Percentiles rank a stretch among this genome's conserved stretches.
Conservation (phyloP, 2,329 filamentous ascomycete genomes). For the Talaromyces sp. region DNA sequence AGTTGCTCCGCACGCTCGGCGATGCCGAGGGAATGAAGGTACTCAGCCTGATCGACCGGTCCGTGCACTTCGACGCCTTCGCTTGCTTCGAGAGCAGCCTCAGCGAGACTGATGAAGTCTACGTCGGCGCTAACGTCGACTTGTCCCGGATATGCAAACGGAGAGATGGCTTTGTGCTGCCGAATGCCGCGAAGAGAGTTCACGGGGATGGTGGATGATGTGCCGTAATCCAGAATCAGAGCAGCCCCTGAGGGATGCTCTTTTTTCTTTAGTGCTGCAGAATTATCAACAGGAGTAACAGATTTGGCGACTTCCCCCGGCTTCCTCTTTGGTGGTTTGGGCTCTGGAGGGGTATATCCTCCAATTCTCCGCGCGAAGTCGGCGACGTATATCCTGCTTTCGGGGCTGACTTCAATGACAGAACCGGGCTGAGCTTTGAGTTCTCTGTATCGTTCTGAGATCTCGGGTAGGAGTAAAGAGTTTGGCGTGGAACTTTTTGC, state of each 20-base stretch:
- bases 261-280: constrained; percentile 44
- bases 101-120: constrained; percentile 82
- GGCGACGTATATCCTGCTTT: constrained; percentile 72
- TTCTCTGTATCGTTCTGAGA: constrained; percentile 71
- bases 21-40: constrained; percentile 78
- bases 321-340: constrained; percentile 6
- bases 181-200: constrained; percentile 90
- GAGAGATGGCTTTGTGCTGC: constrained; percentile 69
- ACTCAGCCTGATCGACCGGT: constrained; percentile 78
- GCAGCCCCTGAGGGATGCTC: constrained; percentile 71
- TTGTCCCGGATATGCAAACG: constrained; percentile 72
- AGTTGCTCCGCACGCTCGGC: constrained; percentile 69
- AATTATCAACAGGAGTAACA: background rate
- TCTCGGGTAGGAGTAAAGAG: constrained; percentile 77
- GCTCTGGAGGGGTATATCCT: constrained; percentile 48
- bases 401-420: constrained; percentile 84
- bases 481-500: constrained; percentile 74
- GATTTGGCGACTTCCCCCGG: constrained; percentile 9
- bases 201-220: constrained; percentile 69
- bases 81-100: constrained; percentile 71
- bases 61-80: constrained; percentile 86
- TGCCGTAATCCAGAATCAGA: constrained; percentile 93
- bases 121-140: constrained; percentile 92
- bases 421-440: constrained; percentile 66
- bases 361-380: constrained; percentile 85